Percentiles rank a stretch among this genome's conserved stretches.
Conservation (phyloP, 1,139 yeast species). For the Chernovozyma aurita region DNA sequence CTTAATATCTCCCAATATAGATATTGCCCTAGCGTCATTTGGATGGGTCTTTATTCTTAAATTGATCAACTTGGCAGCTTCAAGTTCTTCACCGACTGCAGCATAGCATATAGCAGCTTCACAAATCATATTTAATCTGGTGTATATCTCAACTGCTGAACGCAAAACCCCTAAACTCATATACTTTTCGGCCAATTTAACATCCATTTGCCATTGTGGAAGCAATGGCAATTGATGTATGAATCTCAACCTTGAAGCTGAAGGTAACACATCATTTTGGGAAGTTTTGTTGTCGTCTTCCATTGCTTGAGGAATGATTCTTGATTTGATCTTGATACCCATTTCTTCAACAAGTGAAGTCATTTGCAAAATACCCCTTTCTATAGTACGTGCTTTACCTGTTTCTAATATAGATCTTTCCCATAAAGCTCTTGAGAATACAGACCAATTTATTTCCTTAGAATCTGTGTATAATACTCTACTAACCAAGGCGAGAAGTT, state of each 20-base stretch:
- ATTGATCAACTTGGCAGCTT: slow-evolving; percentile 59
- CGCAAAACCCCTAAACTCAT: slow-evolving; percentile 81
- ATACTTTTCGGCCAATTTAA: slow-evolving; percentile 78
- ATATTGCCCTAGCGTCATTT: slow-evolving; percentile 76
- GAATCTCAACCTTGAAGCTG: slow-evolving; percentile 56
- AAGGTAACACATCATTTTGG: slow-evolving; percentile 22
- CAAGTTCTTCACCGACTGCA: slow-evolving; percentile 69
- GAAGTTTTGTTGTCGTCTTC: slow-evolving; percentile 19
- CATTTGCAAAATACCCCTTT: slow-evolving; percentile 91
- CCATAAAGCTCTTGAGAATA: slow-evolving; percentile 86
- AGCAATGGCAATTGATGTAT: slow-evolving; percentile 72
- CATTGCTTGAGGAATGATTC: slow-evolving; percentile 52
- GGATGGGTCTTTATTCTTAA: slow-evolving; percentile 56
- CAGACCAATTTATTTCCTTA: slow-evolving; percentile 62
- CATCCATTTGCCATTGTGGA: slow-evolving; percentile 86
- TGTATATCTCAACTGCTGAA: slow-evolving; percentile 88
- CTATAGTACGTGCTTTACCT: slow-evolving; percentile 76
- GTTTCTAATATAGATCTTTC: slow-evolving; percentile 84
- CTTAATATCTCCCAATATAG: slow-evolving; percentile 82
- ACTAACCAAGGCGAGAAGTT: slow-evolving; percentile 66
- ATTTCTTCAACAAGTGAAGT: slow-evolving; percentile 88
- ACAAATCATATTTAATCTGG: slow-evolving; percentile 67
- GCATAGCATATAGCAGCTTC: slow-evolving; percentile 93
- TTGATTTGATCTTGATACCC: slow-evolving; percentile 62
- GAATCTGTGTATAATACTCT: slow-evolving; percentile 59